Base-by-base conservation (phyloP, 164 flowering plant species). In the Dillenia turbinata region DNA sequence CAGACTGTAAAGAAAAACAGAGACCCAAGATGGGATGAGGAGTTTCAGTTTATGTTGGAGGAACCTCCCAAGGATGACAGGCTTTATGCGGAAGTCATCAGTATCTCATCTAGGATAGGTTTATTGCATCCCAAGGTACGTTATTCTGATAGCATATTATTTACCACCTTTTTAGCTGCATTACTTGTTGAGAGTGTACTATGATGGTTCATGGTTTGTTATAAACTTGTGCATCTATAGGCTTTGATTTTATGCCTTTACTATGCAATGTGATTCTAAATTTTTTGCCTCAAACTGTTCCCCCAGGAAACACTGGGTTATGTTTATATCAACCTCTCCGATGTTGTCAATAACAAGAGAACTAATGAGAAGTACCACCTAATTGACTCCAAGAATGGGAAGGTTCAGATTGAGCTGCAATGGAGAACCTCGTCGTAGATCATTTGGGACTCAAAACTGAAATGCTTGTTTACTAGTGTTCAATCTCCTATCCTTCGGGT, bases 1-100 rank as follows among this genome's bases (percentile, higher is more conserved):
- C 87, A 89, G 96, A 71, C 58, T 61, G 65, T 90, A 44, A 90
- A 81, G 90, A 90, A 81, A 68, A 90, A 83, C 73, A 73, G 97
- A 68, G 87, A 86, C 66, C 97, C 97, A 40, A 86, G 94, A 69
- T 90, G 94, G 94, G 94, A 81, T 0, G 90, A 90, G 63, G 97
- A 88, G 64, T 90, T 88, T 62, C 66, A 69, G 53, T 90, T 90
- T 52, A 75, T 44, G 72, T 69, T 88, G 44, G 94, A 85, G 19
- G 87, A 83, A 56, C 90, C 97, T 2, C 94, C 94, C n/a, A 72
- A 24, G 10, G 74, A 81, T 59, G 94, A 90, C 33, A 83, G 61
- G 65, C 45, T 90, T 54, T 89, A 90, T 64, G 74, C 88, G 12
- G 97, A 90, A 75, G 92, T 90, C 22, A 17, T 83, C 16, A 90